phyloP scores from a whole-genome alignment of 176 grass and related monocot genomes.

The Carex scoparia region DNA sequence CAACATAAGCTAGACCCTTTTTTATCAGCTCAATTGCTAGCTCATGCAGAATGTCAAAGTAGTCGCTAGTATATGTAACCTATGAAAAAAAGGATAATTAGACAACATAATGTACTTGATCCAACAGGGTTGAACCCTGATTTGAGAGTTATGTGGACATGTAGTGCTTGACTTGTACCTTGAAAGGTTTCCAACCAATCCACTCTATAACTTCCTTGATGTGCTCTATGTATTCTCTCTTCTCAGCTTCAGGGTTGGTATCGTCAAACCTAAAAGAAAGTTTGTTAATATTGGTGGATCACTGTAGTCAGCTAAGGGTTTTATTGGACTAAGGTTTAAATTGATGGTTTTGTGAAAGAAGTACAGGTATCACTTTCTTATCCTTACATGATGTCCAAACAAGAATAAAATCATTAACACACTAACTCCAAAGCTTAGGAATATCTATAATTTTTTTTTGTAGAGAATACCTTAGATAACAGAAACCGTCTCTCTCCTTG shows the following conservation, averaged over 20 bases:
- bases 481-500: conserved; percentile 77
- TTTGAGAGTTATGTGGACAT: neutral
- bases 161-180: conserved; percentile 26
- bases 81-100: conserved; percentile 6
- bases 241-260: conserved; percentile 97
- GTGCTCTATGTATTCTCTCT: conserved; percentile 91
- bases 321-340: neutral
- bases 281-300: neutral
- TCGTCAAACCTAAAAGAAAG: conserved; percentile 73
- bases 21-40: conserved; percentile 78
- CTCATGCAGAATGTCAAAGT: conserved; percentile 86
- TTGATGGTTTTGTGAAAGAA: neutral
- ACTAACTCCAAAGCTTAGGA: neutral
- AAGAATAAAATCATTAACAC: neutral
- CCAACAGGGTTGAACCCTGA: neutral
- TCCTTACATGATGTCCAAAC: neutral
- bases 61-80: conserved; percentile 92
- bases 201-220: conserved; percentile 82
- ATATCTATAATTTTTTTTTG: conserved; percentile 20
- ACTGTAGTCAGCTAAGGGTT: neutral
- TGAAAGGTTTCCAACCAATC: conserved; percentile 94
- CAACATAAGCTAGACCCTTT: conserved; percentile 83
- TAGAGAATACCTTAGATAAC: conserved; percentile 78
- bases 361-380: neutral
- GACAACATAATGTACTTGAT: neutral